These are phyloP conservation scores for Austroboletus novae-zelandiae DNA, from an alignment of 1,284 basidiomycete species.

Conservation along the genomic window DNA sequence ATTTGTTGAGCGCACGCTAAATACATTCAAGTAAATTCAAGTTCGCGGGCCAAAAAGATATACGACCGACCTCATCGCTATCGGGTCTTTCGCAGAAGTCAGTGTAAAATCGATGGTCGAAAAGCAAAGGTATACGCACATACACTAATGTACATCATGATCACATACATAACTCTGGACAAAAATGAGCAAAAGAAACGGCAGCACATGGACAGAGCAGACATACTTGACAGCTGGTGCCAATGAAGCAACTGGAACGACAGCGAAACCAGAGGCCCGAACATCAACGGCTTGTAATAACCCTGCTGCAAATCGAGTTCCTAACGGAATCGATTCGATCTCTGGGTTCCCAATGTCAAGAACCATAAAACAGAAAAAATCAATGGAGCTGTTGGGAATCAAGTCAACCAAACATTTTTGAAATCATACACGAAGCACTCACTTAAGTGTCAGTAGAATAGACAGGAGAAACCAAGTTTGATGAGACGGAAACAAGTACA, in stretches of 20 bases:
- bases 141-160: slow-evolving; percentile 86
- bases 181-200: slow-evolving; percentile 4
- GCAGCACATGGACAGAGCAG: background rate
- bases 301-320: slow-evolving; percentile 63
- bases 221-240: slow-evolving; percentile 84
- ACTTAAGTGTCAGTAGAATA: slow-evolving; percentile 71
- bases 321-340: slow-evolving; percentile 70
- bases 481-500: slow-evolving; percentile 93
- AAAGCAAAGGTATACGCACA: slow-evolving; percentile 45
- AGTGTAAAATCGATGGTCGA: slow-evolving; percentile 2
- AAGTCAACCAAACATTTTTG: slow-evolving; percentile 4
- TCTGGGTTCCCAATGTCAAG: slow-evolving; percentile 82
- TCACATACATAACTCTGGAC: slow-evolving; percentile 73
- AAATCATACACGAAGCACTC: slow-evolving; percentile 21
- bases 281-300: slow-evolving; percentile 78
- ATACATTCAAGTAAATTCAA: slow-evolving; percentile 1
- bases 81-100: slow-evolving; percentile 49
- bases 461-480: slow-evolving; percentile 92
- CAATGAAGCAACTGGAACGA: slow-evolving; percentile 67
- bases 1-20: slow-evolving; percentile 92
- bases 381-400: slow-evolving; percentile 52
- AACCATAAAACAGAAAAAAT: slow-evolving; percentile 88
- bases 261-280: slow-evolving; percentile 84
- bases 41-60: background rate
- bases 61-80: slow-evolving; percentile 62